phyloP scores from a whole-genome alignment of 2,329 filamentous ascomycete genomes.

The Phyllosticta citribraziliensis region DNA sequence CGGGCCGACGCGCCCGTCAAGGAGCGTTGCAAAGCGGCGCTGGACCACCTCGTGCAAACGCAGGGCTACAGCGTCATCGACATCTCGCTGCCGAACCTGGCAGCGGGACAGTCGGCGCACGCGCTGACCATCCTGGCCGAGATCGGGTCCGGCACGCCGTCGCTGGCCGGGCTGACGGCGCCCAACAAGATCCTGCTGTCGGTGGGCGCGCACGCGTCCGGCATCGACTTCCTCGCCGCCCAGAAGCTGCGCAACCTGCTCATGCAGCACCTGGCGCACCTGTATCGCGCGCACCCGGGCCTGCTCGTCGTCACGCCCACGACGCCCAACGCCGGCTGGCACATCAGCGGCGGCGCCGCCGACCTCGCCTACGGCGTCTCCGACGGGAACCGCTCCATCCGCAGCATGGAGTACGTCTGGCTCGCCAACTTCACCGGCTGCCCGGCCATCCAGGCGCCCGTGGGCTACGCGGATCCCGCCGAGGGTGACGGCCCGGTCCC shows the following conservation, averaged over 20 bases:
- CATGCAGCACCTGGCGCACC: slow-evolving; percentile 66
- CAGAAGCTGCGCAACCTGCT: slow-evolving; percentile 64
- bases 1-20: slow-evolving; percentile 56
- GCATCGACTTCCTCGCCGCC: slow-evolving; percentile 60
- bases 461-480: slow-evolving; percentile 56
- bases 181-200: slow-evolving; percentile 62
- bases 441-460: slow-evolving; percentile 64
- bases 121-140: slow-evolving; percentile 68
- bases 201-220: slow-evolving; percentile 54
- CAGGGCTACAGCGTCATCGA: slow-evolving; percentile 48
- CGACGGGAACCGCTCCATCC: slow-evolving; percentile 63
- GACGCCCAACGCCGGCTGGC: slow-evolving; percentile 66
- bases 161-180: slow-evolving; percentile 49
- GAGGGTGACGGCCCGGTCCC: slow-evolving; percentile 49
- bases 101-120: slow-evolving; percentile 67
- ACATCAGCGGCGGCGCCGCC: slow-evolving; percentile 49
- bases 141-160: slow-evolving; percentile 41
- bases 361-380: slow-evolving; percentile 56
- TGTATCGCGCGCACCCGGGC: slow-evolving; percentile 63
- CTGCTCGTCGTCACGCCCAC: slow-evolving; percentile 73
- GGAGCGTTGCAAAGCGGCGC: slow-evolving; percentile 49
- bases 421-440: slow-evolving; percentile 73
- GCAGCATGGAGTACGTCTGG: slow-evolving; percentile 78
- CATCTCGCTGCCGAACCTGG: slow-evolving; percentile 56
- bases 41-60: slow-evolving; percentile 47